Evolutionary conservation across 176 grass and related monocot genomes (phyloP), one percentile per base, ranked within the genome.

Genomic region (Raddia guianensis): DNA sequence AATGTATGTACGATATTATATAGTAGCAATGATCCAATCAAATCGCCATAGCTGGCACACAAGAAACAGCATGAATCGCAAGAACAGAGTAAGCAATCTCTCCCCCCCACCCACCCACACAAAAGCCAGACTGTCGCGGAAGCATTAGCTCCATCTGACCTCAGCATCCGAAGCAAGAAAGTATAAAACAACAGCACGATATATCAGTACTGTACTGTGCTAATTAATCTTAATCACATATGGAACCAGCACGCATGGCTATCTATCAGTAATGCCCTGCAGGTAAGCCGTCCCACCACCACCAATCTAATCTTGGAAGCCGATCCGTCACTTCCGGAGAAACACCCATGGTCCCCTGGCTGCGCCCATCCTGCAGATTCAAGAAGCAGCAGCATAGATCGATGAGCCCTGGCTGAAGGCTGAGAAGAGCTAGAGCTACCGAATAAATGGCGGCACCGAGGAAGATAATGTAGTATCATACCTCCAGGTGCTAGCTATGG

Each of bases 401-500:
- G 21, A 35, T 89, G 76, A 89, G 45, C 20, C 57, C 10, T 35
- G 34, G 7, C 4, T 6, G 4, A 70, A 71, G 80, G 63, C 63
- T 53, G 69, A 19, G 1, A 55, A 37, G 18, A 71, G 53, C 10
- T 18, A 52, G 40, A 40, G 49, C 44, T 66, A 43, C 61, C 37
- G 54, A 60, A 78, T 58, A 88, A 73, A 83, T 34, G 50, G 67
- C 11, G 32, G 18, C 27, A 20, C 49, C 16, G 59, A 76, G 18
- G 46, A 72, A 43, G 63, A 46, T 85, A 32, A 70, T 62, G 79
- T 16, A n/a, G 76, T 68, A 68, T 75, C 72, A 70, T 94, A 92
- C 95, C 95, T 99, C 97, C 88, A 99, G 67, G 80, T 87, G 73
- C 97, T 92, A 67, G 93, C 97, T 83, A 95, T 52, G 76, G 88